Evolutionary conservation across 306 rosid species (phyloP).

Genomic region (Prinsepia uniflora): DNA sequence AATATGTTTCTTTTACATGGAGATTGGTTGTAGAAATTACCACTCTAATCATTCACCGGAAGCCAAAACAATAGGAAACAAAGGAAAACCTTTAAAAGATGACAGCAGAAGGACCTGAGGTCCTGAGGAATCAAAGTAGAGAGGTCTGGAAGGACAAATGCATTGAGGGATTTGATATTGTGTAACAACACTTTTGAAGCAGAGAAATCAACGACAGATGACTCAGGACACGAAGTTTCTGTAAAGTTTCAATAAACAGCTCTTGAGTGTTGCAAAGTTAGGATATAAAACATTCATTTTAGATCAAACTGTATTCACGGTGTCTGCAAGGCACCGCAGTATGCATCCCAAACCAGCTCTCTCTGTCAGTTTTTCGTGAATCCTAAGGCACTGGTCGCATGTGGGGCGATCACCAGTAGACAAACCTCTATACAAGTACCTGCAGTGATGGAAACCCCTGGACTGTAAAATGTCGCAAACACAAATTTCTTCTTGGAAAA

Average conservation of each 20-base stretch:
- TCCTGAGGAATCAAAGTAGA: neutral
- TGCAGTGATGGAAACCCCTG: conserved; percentile 19
- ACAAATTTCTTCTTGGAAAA: neutral
- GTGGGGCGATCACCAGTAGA: conserved; percentile 96
- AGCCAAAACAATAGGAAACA: neutral
- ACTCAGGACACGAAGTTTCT: neutral
- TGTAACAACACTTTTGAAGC: neutral
- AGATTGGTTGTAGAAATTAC: neutral
- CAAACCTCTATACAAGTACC: conserved; percentile 94
- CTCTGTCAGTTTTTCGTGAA: conserved; percentile 87
- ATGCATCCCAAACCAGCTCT: conserved; percentile 97
- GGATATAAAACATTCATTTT: conserved; percentile 7
- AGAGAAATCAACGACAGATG: neutral
- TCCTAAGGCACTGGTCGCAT: conserved; percentile 84
- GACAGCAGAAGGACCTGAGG: neutral
- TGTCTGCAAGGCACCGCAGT: conserved; percentile 78
- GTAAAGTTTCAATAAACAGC: neutral
- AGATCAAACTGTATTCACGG: conserved; percentile 70
- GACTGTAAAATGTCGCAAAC: neutral
- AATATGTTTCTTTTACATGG: neutral
- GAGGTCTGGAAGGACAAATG: neutral
- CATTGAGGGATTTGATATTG: neutral
- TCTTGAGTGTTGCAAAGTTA: conserved; percentile 7
- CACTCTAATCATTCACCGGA: no score
- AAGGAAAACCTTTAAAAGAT: neutral